Evolutionary conservation across 1,284 basidiomycete species (phyloP), one percentile per base, ranked within the genome.

Genomic region (Melanopsichium pennsylvanicum): DNA sequence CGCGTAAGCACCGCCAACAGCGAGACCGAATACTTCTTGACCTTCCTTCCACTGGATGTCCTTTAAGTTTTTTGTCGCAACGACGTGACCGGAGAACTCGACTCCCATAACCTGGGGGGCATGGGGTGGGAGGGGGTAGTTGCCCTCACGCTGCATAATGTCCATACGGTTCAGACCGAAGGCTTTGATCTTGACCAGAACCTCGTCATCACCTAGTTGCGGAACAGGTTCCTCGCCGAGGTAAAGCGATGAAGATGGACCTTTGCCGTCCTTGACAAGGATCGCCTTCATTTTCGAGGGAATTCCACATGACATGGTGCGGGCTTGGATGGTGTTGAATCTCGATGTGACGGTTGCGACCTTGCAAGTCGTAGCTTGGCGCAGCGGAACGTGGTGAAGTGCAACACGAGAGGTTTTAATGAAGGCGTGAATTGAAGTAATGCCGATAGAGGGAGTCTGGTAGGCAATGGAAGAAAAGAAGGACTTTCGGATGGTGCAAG

Each of bases 11-110:
- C 93, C 93, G 11, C 82, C 75, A 0, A 67, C 57, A 0, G 87
- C 84, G 4, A 97, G 86, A 12, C 93, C 94, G 62, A 93, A 86
- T 2, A 97, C 94, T 79, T 92, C 89, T 68, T 96, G 91, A 9
- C 89, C 90, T 16, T 86, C 81, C 75, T 88, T 86, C 87, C 57
- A 69, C 15, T 54, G 39, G 22, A 56, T 42, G 6, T 52, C 43
- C 27, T 60, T 38, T 38, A 55, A 38, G 16, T 59, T 43, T 31
- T 85, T 84, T 54, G 95, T 85, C 2, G 81, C 82, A 3, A 60
- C 75, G 35, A 81, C 45, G 38, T 50, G 48, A 5, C 78, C 79
- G 16, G 91, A 88, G 81, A 96, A 97, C 82, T 97, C 94, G 49
- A 97, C 92, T 8, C 95, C 93, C 22, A 97, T 85, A 77, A 95